Percentiles rank a stretch among this genome's conserved stretches.
Conservation (phyloP, 495 filamentous ascomycete species). For the Aspergillus conjunctus region DNA sequence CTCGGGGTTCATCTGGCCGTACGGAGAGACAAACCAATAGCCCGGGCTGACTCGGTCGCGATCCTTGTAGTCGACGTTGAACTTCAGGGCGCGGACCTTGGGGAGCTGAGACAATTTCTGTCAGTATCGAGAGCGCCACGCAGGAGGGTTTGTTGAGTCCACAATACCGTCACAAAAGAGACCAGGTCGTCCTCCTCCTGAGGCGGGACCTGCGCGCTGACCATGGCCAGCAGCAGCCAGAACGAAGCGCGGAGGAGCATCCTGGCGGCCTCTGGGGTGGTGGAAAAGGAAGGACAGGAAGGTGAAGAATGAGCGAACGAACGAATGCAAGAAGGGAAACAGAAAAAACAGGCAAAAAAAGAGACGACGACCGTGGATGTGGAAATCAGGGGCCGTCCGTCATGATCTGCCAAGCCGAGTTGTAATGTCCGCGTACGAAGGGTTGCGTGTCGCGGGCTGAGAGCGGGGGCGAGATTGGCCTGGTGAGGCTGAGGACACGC, state of each 20-base stretch:
- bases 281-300: too few species aligned
- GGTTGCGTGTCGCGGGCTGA: too few species aligned
- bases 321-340: too few species aligned
- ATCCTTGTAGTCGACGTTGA: slow-evolving; percentile 21
- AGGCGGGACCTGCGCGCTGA: not conserved
- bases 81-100: slow-evolving; percentile 22
- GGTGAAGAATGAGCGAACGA: too few species aligned
- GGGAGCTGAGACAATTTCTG: slow-evolving; percentile 19
- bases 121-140: not conserved
- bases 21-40: slow-evolving; percentile 34
- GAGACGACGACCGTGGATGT: too few species aligned
- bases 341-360: too few species aligned
- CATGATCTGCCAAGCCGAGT: too few species aligned
- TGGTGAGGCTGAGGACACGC: too few species aligned
- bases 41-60: slow-evolving; percentile 24
- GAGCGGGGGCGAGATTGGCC: too few species aligned
- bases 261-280: not conserved
- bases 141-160: not conserved
- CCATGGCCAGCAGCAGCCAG: not conserved
- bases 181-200: slow-evolving; percentile 1
- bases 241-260: not conserved
- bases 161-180: slow-evolving; percentile 11
- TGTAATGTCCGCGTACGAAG: too few species aligned
- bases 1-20: slow-evolving; percentile 24
- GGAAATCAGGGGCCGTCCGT: too few species aligned